Conservation (phyloP, 192 early-diverging fungal species). For the Phycomyces blakesleeanus region DNA sequence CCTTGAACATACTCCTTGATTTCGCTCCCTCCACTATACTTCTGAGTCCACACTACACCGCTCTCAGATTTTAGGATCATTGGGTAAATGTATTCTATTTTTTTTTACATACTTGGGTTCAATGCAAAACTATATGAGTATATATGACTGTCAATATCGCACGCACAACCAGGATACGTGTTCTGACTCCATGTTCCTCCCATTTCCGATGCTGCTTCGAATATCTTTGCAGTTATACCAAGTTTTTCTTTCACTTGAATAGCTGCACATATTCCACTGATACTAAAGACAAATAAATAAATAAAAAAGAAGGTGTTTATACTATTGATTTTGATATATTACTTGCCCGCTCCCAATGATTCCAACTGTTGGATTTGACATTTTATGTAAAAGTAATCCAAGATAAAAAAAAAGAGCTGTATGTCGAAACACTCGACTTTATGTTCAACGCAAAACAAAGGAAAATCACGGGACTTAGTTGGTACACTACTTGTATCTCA, state of each 20-base stretch:
- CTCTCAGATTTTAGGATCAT: too few relatives aligned
- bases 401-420: too few relatives aligned
- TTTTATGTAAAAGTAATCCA: too few relatives aligned
- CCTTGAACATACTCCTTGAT: conserved; percentile 37
- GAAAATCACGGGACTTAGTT: too few relatives aligned
- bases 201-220: conserved; percentile 42
- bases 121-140: conserved; percentile 40
- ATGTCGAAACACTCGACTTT: too few relatives aligned
- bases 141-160: conserved; percentile 39
- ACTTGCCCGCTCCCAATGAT: too few relatives aligned
- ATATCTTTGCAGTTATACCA: conserved; percentile 37
- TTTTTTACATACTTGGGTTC: conserved; percentile 39
- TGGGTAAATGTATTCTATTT: too few relatives aligned
- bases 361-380: too few relatives aligned
- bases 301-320: too few relatives aligned
- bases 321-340: too few relatives aligned
- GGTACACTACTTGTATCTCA: too few relatives aligned
- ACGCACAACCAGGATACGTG: conserved; percentile 42
- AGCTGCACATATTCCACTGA: conserved; percentile 49
- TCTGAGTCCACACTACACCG: conserved; percentile 31
- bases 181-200: conserved; percentile 53
- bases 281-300: conserved; percentile 15
- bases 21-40: conserved; percentile 33
- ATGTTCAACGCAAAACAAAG: too few relatives aligned
- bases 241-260: conserved; percentile 45